Conservation (phyloP, 208 protist species). For the Sergeia podlipaevii region DNA sequence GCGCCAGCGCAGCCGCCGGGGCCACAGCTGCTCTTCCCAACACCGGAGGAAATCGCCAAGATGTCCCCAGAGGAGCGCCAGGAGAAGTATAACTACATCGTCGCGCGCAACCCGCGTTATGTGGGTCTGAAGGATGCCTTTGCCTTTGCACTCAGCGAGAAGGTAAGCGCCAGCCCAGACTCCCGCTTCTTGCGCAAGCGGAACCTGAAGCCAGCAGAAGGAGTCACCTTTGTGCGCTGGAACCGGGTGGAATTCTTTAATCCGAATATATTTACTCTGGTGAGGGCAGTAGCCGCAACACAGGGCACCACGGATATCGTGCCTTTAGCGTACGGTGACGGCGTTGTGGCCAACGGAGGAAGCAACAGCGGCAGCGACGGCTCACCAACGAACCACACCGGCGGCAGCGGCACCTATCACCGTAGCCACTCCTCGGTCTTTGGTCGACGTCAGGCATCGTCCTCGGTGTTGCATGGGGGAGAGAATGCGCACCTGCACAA, state of each 20-base stretch:
- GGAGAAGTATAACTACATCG: neutral
- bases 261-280: slow-evolving; percentile 36
- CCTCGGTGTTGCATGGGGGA: too few species aligned
- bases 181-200: slow-evolving; percentile 51
- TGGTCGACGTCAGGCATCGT: too few species aligned
- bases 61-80: neutral
- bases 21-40: neutral
- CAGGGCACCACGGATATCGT: slow-evolving; percentile 22
- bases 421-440: neutral
- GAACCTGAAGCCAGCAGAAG: slow-evolving; percentile 29
- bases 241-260: slow-evolving; percentile 65
- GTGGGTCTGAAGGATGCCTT: slow-evolving; percentile 42
- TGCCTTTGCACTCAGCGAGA: slow-evolving; percentile 51
- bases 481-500: neutral
- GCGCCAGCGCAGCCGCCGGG: neutral
- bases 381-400: neutral
- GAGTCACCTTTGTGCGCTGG: slow-evolving; percentile 45
- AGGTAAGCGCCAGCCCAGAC: slow-evolving; percentile 14
- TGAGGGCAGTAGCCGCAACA: slow-evolving; percentile 33
- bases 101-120: slow-evolving; percentile 25
- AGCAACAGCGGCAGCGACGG: neutral
- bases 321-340: slow-evolving; percentile 5
- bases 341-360: neutral
- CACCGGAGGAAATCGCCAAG: neutral
- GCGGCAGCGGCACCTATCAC: slow-evolving; percentile 2